These are phyloP conservation scores for Cordyceps cicadae DNA, from an alignment of 2,329 filamentous ascomycete species.

Conservation along the genomic window DNA sequence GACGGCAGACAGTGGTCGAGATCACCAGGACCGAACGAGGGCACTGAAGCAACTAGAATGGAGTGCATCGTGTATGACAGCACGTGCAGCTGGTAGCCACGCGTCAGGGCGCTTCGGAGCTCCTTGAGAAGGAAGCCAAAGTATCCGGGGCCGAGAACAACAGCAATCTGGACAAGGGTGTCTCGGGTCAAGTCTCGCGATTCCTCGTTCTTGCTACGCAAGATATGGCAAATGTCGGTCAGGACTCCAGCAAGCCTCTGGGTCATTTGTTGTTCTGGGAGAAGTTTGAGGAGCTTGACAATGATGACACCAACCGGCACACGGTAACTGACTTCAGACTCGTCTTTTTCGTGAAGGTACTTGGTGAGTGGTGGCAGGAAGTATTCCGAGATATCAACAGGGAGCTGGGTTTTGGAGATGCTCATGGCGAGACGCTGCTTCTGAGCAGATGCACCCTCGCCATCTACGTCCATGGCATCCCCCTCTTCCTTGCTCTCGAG, in stretches of 20 bases:
- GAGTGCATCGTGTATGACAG: constrained; percentile 92
- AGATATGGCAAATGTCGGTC: constrained; percentile 85
- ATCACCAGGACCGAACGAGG: constrained; percentile 69
- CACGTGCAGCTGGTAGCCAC: constrained; percentile 90
- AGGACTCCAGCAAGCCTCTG: constrained; percentile 73
- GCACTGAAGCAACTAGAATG: constrained; percentile 68
- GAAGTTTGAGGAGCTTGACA: constrained; percentile 74
- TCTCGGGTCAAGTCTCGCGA: constrained; percentile 85
- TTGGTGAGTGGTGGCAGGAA: constrained; percentile 73
- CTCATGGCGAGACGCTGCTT: constrained; percentile 48
- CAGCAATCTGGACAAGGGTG: constrained; percentile 76
- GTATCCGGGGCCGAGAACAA: constrained; percentile 70
- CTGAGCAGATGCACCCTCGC: constrained; percentile 16
- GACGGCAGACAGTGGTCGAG: constrained; percentile 78
- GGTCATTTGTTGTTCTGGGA: constrained; percentile 65
- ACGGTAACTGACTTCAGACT: constrained; percentile 85
- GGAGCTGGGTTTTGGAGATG: constrained; percentile 61
- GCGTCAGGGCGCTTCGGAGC: constrained; percentile 69
- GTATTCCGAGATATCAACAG: constrained; percentile 61
- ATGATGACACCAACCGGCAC: constrained; percentile 84
- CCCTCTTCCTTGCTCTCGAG: constrained; percentile 24
- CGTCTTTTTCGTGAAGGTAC: constrained; percentile 89
- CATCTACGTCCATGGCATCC: constrained; percentile 37
- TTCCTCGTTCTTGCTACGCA: constrained; percentile 81
- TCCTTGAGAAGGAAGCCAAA: constrained; percentile 93